Evolutionary conservation across 352 stramenopile genomes (phyloP).

Genomic region (Globisporangium takayamanum): DNA sequence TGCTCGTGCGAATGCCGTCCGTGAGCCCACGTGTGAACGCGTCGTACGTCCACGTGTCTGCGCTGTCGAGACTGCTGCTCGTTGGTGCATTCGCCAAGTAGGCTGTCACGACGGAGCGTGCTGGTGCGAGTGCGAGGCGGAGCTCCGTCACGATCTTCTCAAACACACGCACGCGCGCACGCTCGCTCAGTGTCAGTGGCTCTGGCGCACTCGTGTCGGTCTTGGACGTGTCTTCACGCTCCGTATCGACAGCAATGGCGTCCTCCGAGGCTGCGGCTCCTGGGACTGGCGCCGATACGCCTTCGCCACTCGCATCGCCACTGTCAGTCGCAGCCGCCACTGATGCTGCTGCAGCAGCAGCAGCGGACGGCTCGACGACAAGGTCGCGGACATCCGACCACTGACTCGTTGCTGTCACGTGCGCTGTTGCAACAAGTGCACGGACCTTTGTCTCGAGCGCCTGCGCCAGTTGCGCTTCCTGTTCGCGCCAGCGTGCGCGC

Average conservation of each 20-base stretch:
- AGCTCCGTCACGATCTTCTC: constrained; percentile 42
- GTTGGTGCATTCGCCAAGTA: constrained; percentile 13
- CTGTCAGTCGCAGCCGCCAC: constrained; percentile 7
- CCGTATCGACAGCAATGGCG: no score
- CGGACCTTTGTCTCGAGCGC: constrained; percentile 16
- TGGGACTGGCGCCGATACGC: neutral
- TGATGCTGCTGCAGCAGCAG: no score
- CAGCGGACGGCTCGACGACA: no score
- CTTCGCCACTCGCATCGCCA: constrained; percentile 5
- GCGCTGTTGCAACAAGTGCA: no score
- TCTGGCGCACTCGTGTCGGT: neutral
- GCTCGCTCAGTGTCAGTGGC: constrained; percentile 29
- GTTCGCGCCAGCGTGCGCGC: constrained; percentile 33
- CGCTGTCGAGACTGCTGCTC: constrained; percentile 20
- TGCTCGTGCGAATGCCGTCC: constrained; percentile 20
- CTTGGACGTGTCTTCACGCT: no score
- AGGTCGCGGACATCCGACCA: no score
- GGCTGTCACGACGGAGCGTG: constrained; percentile 16
- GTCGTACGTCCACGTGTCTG: constrained; percentile 27
- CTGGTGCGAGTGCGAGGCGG: constrained; percentile 25
- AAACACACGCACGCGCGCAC: constrained; percentile 38
- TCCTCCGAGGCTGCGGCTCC: neutral
- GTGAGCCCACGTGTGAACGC: constrained; percentile 30
- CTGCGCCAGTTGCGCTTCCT: constrained; percentile 25
- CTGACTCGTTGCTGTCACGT: no score